These are phyloP conservation scores for Silene vulgaris DNA, from an alignment of 179 eudicot species.

Conservation along the genomic window DNA sequence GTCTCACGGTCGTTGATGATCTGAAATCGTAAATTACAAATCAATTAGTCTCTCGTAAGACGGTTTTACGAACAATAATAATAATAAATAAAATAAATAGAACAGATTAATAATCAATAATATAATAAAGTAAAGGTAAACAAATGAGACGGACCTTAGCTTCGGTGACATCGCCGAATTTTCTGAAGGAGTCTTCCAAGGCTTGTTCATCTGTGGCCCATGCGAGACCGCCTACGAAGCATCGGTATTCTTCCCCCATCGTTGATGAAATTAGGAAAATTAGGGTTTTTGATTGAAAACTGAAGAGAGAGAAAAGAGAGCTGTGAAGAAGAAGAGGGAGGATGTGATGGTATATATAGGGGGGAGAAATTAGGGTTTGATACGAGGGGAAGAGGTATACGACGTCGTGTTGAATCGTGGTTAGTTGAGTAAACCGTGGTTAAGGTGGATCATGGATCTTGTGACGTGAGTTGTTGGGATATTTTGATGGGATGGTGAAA, in stretches of 20 bases:
- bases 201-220: constrained; percentile 76
- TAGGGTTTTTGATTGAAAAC: background rate
- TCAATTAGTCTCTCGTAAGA: too few species aligned
- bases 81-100: too few species aligned
- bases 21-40: constrained; percentile 26
- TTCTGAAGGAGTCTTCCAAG: constrained; percentile 52
- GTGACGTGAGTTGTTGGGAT: background rate
- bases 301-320: background rate
- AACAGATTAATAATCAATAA: too few species aligned
- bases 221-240: constrained; percentile 95
- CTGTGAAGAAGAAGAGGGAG: background rate
- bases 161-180: constrained; percentile 67
- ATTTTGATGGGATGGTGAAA: background rate
- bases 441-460: background rate
- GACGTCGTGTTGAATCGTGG: background rate
- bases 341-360: background rate
- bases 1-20: constrained; percentile 83
- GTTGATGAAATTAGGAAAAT: background rate
- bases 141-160: constrained; percentile 59
- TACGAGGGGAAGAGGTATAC: background rate
- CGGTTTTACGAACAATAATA: too few species aligned
- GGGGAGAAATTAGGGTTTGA: background rate
- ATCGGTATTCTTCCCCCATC: constrained; percentile 58
- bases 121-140: too few species aligned
- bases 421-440: background rate